Conservation (phyloP, 2,329 filamentous ascomycete genomes). For the Drechmeria coniospora region DNA sequence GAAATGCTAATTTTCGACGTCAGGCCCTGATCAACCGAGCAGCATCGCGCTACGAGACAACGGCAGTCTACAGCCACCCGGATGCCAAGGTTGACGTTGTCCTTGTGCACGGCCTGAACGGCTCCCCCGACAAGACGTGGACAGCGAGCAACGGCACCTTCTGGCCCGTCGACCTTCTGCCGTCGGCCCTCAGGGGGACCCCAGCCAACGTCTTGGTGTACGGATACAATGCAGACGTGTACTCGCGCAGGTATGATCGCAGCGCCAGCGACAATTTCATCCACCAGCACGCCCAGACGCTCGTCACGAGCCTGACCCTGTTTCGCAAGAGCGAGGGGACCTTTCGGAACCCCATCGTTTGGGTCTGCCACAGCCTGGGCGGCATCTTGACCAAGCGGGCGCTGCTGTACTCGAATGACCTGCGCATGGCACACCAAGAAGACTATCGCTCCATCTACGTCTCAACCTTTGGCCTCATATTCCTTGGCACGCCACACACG, state of each 20-base stretch:
- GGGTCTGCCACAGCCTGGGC: constrained; percentile 59
- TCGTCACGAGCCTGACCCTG: constrained; percentile 45
- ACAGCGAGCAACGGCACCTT: constrained; percentile 40
- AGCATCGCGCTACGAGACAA: constrained; percentile 37
- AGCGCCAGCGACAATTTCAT: constrained; percentile 51
- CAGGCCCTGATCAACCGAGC: constrained; percentile 22
- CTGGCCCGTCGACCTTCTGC: constrained; percentile 56
- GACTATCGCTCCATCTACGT: constrained; percentile 54
- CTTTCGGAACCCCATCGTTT: constrained; percentile 53
- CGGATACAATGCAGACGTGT: constrained; percentile 58
- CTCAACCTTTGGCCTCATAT: constrained; percentile 62
- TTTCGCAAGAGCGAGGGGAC: constrained; percentile 45
- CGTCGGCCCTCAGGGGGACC: constrained; percentile 37
- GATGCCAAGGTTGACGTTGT: constrained; percentile 48
- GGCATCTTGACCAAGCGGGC: constrained; percentile 59
- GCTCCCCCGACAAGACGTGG: constrained; percentile 50
- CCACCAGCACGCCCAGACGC: constrained; percentile 54
- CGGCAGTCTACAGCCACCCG: constrained; percentile 42
- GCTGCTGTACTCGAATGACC: constrained; percentile 49
- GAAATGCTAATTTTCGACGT: not conserved
- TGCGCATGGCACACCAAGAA: constrained; percentile 43
- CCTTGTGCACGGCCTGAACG: constrained; percentile 57
- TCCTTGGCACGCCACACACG: constrained; percentile 62
- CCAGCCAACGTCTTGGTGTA: constrained; percentile 54
- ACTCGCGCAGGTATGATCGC: constrained; percentile 29